Base-by-base conservation (phyloP, 31 red algal genomes). In the Odonthalia washingtoniensis region DNA sequence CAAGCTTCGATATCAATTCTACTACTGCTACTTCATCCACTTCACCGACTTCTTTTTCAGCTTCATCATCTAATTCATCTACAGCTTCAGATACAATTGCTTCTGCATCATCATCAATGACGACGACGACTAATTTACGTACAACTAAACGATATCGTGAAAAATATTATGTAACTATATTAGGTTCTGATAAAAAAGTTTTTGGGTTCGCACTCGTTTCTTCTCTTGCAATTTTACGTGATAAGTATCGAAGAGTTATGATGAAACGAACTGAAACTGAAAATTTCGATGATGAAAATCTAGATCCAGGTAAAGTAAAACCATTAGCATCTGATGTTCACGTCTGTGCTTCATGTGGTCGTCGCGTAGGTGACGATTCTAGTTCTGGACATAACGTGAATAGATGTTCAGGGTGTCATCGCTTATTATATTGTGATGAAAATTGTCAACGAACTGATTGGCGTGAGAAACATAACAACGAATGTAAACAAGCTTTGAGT, bases 391-490 rank as follows among this genome's bases (percentile, higher is more conserved):
- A 46, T 14, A 80, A 62, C 60, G 81, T 94, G 16, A 2, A 82
- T 24, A 80, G 92, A 0, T 94, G 92, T 36, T 38, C 46, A 14
- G 80, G 64, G 6, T 94, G 92, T 65, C 46, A 73, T 1, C 66
- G 77, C 21, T 28, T 94, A 62, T 53, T 89, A 46, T 94, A 94
- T 72, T 94, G 92, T 66, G 65, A 77, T 44, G 64, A 84, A 41
- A 44, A 41, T 1, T 96, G 94, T 79, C 94, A 96, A 62, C 77
- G 69, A 3, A 53, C 46, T 1, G 94, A 96, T 64, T 96, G 94
- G 94, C 37, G 46, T 1, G 31, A 45, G 32, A 62, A 74, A 36
- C 89, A 96, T 61, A 33, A 68, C 24, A 28, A 70, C 0, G 89
- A 91, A 53, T 89, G 90, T 61, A 45, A 49, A 41, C 46, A 40